phyloP scores from a whole-genome alignment of 2,329 filamentous ascomycete species.

The Penicillium sp. region DNA sequence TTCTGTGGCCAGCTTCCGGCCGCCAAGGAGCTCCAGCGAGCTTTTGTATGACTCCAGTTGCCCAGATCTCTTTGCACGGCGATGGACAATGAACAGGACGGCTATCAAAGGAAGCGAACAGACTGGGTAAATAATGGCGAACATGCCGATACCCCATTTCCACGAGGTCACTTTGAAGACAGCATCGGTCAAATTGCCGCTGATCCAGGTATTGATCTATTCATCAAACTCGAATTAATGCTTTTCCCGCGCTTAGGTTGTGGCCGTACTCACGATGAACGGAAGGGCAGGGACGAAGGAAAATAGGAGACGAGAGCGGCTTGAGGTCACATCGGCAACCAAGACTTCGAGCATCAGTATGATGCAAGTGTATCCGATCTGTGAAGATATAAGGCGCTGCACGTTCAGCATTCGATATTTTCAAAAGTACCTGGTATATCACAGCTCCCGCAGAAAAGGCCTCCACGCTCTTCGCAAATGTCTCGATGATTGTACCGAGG shows the following conservation, averaged over 20 bases:
- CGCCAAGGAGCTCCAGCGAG: constrained; percentile 49
- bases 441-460: constrained; percentile 63
- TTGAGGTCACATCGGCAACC: constrained; percentile 66
- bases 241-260: too few relatives aligned
- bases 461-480: constrained; percentile 53
- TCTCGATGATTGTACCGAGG: constrained; percentile 61
- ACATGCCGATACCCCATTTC: constrained; percentile 69
- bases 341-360: constrained; percentile 67
- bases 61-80: constrained; percentile 58
- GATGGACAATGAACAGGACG: constrained; percentile 56
- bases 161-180: constrained; percentile 58
- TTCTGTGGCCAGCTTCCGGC: constrained; percentile 40
- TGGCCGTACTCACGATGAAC: constrained; percentile 45
- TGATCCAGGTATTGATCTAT: constrained; percentile 66
- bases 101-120: constrained; percentile 60
- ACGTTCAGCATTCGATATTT: background rate
- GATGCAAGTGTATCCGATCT: constrained; percentile 66
- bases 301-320: constrained; percentile 66
- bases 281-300: constrained; percentile 66
- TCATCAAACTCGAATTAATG: background rate
- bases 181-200: constrained; percentile 59
- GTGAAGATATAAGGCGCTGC: background rate
- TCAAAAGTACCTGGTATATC: constrained; percentile 47
- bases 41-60: constrained; percentile 51
- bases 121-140: constrained; percentile 63